Evolutionary conservation across 148 eudicot species (phyloP), one percentile per base, ranked within the genome.

Genomic region (Polygonum maritimum): DNA sequence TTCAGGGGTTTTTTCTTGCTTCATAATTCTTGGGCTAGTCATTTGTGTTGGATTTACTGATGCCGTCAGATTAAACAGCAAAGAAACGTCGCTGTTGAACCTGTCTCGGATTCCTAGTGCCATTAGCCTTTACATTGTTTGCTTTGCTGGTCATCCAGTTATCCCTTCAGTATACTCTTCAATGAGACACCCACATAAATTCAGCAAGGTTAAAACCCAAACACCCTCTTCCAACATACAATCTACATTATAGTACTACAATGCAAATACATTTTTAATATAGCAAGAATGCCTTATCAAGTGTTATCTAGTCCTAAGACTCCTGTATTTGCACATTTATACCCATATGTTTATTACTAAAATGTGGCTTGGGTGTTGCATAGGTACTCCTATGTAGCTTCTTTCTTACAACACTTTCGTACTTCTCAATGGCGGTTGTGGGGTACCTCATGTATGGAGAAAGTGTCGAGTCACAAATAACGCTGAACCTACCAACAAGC

Each of bases 121-220:
- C 0, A 45, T 81, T 16, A 78, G 81, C 71, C 74, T 83, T 76
- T 83, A 71, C 40, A 76, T 81, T 14, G 81, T 78, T 75, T 83
- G 86, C 73, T 83, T 81, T 71, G 86, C 75, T 18, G 79, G 83
- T 47, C 86, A 81, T 74, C 86, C 85, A 0, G 79, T 81, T 0
- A 75, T 83, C 26, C 86, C 86, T 48, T 45, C 83, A 2, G 54
- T 83, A 3, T 83, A 81, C 58, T 78, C 78, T 39, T 83, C 83
- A 8, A 81, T 81, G 86, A 79, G 41, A 44, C 36, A 55, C 40
- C 35, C 76, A 0, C 62, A 52, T 13, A 79, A 81, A 16, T 83
- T 83, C 55, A 76, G 22, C 58, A 81, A 80, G 83, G 86, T 83
- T 80, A 57, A 44, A 44, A 44, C 47, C 47, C 47, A 44, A 44